These are phyloP conservation scores for Apiotrichum montevideense DNA, from an alignment of 1,284 basidiomycete species.

Conservation along the genomic window DNA sequence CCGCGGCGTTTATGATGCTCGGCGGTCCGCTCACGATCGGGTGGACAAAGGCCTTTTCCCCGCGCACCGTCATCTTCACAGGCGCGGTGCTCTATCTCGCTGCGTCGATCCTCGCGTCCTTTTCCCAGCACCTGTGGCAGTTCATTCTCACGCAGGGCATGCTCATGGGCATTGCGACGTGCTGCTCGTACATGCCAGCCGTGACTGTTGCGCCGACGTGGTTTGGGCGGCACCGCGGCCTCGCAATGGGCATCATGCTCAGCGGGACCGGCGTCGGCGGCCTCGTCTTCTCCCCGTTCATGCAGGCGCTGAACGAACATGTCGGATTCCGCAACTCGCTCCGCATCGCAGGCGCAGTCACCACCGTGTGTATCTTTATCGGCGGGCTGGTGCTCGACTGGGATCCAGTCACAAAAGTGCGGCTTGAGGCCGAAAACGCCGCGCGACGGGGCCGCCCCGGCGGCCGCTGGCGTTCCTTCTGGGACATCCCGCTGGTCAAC, in stretches of 20 bases:
- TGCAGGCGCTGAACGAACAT: slow-evolving; percentile 20
- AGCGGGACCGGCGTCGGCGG: slow-evolving; percentile 34
- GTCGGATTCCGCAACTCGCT: slow-evolving; percentile 25
- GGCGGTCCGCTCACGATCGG: slow-evolving; percentile 23
- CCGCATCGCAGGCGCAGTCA: slow-evolving; percentile 22
- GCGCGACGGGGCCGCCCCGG: neutral
- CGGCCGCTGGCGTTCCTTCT: neutral
- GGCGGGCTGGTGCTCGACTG: slow-evolving; percentile 22
- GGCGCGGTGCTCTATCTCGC: slow-evolving; percentile 22
- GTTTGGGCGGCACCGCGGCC: slow-evolving; percentile 21
- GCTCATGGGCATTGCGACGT: slow-evolving; percentile 26
- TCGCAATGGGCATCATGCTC: slow-evolving; percentile 34
- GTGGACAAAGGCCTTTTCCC: slow-evolving; percentile 23
- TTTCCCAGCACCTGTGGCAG: slow-evolving; percentile 25
- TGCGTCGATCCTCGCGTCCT: slow-evolving; percentile 20
- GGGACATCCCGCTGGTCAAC: slow-evolving; percentile 24
- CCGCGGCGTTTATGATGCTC: slow-evolving; percentile 27
- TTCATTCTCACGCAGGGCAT: slow-evolving; percentile 32
- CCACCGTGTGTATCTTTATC: slow-evolving; percentile 10
- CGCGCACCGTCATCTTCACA: slow-evolving; percentile 14
- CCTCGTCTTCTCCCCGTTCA: slow-evolving; percentile 25
- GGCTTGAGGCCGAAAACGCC: slow-evolving; percentile 12
- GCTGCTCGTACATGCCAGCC: slow-evolving; percentile 28
- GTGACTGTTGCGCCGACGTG: slow-evolving; percentile 30
- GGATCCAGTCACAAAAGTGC: slow-evolving; percentile 21